phyloP scores from a whole-genome alignment of 495 filamentous ascomycete species.

The Penicillium steckii region DNA sequence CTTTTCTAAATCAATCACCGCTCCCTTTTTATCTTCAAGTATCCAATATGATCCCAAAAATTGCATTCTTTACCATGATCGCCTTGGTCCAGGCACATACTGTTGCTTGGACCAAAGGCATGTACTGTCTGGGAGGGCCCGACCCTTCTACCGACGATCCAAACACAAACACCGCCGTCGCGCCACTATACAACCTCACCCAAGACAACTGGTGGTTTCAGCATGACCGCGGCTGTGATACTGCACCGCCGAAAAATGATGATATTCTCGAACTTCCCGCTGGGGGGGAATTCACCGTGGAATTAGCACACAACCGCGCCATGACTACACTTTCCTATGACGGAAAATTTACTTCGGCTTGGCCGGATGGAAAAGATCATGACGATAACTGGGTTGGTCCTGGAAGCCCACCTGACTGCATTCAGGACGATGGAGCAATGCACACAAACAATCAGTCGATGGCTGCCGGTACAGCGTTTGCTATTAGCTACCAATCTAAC shows the following conservation, averaged over 20 bases:
- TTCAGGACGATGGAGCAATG: slow-evolving; percentile 42
- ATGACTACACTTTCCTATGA: slow-evolving; percentile 49
- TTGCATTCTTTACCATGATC: neutral
- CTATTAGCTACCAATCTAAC: slow-evolving; percentile 52
- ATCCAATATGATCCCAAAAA: neutral
- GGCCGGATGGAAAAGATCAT: slow-evolving; percentile 48
- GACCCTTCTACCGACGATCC: slow-evolving; percentile 25
- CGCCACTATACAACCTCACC: slow-evolving; percentile 42
- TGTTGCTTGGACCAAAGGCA: slow-evolving; percentile 45
- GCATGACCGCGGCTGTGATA: slow-evolving; percentile 46
- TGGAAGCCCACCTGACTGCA: slow-evolving; percentile 24
- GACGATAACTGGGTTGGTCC: slow-evolving; percentile 46
- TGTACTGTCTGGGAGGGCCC: slow-evolving; percentile 45
- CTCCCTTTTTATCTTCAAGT: too few species aligned
- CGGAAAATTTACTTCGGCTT: slow-evolving; percentile 35
- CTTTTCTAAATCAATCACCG: too few species aligned
- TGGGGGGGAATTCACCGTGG: slow-evolving; percentile 50
- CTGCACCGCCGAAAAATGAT: slow-evolving; percentile 36
- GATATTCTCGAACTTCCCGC: slow-evolving; percentile 51
- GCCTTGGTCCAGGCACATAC: slow-evolving; percentile 39
- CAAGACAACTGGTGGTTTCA: slow-evolving; percentile 53
- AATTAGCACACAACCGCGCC: slow-evolving; percentile 53
- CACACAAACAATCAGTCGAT: slow-evolving; percentile 43
- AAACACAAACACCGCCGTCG: slow-evolving; percentile 44
- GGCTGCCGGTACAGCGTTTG: slow-evolving; percentile 51